Conservation (phyloP, 1,284 basidiomycete genomes). For the Trichosporon sp. region DNA sequence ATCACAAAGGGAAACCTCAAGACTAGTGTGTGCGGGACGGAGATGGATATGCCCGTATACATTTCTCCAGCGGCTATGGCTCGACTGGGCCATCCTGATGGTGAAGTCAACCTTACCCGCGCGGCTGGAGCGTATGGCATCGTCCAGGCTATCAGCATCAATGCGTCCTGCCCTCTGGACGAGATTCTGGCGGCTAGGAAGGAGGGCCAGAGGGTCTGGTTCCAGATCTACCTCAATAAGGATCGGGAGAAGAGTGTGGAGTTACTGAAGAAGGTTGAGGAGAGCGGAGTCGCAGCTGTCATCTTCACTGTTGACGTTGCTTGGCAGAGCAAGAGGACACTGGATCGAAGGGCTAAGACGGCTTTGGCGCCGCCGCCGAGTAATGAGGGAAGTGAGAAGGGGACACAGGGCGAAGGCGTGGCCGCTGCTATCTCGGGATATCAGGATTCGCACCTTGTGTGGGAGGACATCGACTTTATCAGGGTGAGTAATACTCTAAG, state of each 20-base stretch:
- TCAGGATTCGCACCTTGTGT: constrained; percentile 50
- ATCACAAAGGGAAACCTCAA: constrained; percentile 29
- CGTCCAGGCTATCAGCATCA: constrained; percentile 80
- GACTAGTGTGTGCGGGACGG: constrained; percentile 64
- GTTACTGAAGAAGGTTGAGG: constrained; percentile 53
- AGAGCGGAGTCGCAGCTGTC: constrained; percentile 57
- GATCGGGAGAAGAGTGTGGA: constrained; percentile 64
- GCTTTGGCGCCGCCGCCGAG: constrained; percentile 12
- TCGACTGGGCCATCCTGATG: constrained; percentile 81
- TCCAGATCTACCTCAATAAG: constrained; percentile 76
- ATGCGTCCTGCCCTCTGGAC: constrained; percentile 68
- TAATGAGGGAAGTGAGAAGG: background rate
- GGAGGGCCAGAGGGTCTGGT: constrained; percentile 69
- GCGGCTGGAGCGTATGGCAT: constrained; percentile 66
- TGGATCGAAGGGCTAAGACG: constrained; percentile 55
- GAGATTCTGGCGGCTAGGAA: constrained; percentile 48
- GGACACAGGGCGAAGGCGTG: constrained; percentile 26
- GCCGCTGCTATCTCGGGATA: constrained; percentile 51
- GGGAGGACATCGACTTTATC: constrained; percentile 48
- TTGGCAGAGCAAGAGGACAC: constrained; percentile 78
- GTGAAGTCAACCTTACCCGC: constrained; percentile 75
- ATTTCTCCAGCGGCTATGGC: constrained; percentile 79
- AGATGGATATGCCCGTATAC: constrained; percentile 70
- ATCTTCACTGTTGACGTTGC: constrained; percentile 90
- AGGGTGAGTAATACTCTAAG: constrained; percentile 25